Evolutionary conservation across 495 filamentous ascomycete species (phyloP), one percentile per base, ranked within the genome.

Genomic region (Zalerion maritima): DNA sequence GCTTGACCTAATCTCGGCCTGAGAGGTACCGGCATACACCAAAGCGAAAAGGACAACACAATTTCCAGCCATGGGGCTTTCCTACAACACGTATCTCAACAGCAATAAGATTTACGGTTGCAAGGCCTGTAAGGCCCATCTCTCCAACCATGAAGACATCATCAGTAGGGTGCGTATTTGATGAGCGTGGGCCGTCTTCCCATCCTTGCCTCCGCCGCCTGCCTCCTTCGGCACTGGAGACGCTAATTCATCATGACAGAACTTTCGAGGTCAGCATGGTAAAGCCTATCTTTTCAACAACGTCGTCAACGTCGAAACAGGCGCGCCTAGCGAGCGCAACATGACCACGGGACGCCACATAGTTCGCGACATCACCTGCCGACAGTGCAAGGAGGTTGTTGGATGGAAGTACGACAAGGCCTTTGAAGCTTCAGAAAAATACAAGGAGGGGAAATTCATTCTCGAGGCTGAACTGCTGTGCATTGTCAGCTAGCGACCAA

Each of bases 371-470:
- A 94, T 97, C 43, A 52, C 52, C 22, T 97, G 89, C 58, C 62
- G 75, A 29, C 78, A 87, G 56, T 97, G 89, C 72, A 76, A 75
- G 41, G 76, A 81, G 49, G 80, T 76, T 27, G 89, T 97, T 30
- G 89, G 89, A 14, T 97, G 89, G 89, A 97, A 93, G 58, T 97
- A 97, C 58, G 89, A 97, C 54, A 91, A 91, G 57, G 89, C 89
- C 17, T 94, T 75, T 46, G 89, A 97, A 67, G 43, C 56, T 25
- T 70, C 60, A 34, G 87, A 97, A 69, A 93, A 93, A 60, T 97
- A 97, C 57, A 97, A 97, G 61, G 89, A 97, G 60, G 85, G 83
- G 22, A 94, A 94, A 57, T 97, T 79, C 48, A 97, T 97, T 31
- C 66, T 97, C 35, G 89, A 97, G 62, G 82, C 80, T 21, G 87